Evolutionary conservation across 345 rosid species (phyloP).

Genomic region (Citrus hindsii): DNA sequence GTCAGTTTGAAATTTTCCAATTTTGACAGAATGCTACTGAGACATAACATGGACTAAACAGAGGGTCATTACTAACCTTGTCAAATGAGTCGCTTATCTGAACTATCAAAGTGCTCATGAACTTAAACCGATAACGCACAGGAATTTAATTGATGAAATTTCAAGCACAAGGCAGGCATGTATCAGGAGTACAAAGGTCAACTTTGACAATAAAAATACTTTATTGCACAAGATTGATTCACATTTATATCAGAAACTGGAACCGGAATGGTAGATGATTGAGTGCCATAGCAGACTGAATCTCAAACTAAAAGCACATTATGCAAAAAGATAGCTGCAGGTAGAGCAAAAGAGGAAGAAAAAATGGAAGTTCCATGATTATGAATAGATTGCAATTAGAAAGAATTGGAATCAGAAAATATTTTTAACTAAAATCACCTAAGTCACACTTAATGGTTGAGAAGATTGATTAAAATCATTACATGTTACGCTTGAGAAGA

Average conservation of each 20-base stretch:
- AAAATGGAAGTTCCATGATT: neutral
- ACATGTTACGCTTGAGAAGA: neutral
- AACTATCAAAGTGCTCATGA: neutral
- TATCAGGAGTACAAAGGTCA: neutral
- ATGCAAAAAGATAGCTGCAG: neutral
- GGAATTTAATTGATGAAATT: neutral
- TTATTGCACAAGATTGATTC: neutral
- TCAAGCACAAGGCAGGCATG: neutral
- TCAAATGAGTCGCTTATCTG: neutral
- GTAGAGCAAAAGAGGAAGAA: neutral
- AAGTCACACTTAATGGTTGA: neutral
- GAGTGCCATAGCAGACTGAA: too few species aligned
- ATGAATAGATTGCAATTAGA: neutral
- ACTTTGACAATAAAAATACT: neutral
- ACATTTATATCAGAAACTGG: neutral
- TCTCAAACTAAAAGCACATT: neutral
- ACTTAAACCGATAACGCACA: neutral
- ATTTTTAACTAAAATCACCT: neutral
- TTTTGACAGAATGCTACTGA: neutral
- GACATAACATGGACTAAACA: neutral
- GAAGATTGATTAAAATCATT: too few species aligned
- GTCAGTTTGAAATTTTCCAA: neutral
- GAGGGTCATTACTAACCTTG: neutral
- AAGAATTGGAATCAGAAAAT: neutral
- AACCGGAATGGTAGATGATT: neutral